phyloP scores from a whole-genome alignment of 208 protist genomes.

The Porcisia deanei region DNA sequence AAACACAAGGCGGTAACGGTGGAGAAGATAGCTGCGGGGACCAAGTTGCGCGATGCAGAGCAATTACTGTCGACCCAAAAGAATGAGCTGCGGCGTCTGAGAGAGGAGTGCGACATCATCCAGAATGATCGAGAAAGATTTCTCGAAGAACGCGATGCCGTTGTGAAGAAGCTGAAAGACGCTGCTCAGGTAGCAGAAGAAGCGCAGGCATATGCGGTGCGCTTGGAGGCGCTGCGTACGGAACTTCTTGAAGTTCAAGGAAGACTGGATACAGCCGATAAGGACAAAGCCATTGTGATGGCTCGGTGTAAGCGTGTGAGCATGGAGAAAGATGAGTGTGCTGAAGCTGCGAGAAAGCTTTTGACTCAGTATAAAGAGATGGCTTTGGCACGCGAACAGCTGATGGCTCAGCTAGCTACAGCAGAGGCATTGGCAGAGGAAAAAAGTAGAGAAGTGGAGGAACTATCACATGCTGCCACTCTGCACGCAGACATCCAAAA shows the following conservation, averaged over 20 bases:
- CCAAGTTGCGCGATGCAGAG: constrained; percentile 13
- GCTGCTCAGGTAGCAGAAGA: constrained; percentile 21
- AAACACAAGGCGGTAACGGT: constrained; percentile 3
- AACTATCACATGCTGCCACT: not conserved
- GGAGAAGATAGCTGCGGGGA: constrained; percentile 18
- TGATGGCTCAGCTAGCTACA: constrained; percentile 12
- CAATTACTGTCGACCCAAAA: constrained; percentile 13
- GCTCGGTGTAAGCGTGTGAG: constrained; percentile 28
- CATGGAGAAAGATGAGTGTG: constrained; percentile 41
- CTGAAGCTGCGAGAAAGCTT: constrained; percentile 20
- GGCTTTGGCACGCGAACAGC: constrained; percentile 7
- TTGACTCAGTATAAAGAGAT: constrained; percentile 30
- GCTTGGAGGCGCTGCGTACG: constrained; percentile 16
- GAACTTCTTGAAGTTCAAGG: constrained; percentile 29
- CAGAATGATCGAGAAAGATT: constrained; percentile 11
- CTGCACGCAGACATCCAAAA: not conserved
- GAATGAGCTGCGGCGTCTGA: constrained; percentile 19
- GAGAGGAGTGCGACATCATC: constrained; percentile 12
- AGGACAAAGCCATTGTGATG: constrained; percentile 29
- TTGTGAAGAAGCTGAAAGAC: constrained; percentile 23
- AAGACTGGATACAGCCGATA: constrained; percentile 15
- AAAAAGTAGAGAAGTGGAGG: not conserved
- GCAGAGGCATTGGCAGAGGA: constrained; percentile 1
- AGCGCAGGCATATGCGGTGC: constrained; percentile 16
- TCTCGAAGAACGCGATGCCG: constrained; percentile 21